A percentile compares a stretch with the other conserved stretches of the same genome.
Conservation (phyloP, 768 basidiomycete species). For the Russula griseocarnosa region DNA sequence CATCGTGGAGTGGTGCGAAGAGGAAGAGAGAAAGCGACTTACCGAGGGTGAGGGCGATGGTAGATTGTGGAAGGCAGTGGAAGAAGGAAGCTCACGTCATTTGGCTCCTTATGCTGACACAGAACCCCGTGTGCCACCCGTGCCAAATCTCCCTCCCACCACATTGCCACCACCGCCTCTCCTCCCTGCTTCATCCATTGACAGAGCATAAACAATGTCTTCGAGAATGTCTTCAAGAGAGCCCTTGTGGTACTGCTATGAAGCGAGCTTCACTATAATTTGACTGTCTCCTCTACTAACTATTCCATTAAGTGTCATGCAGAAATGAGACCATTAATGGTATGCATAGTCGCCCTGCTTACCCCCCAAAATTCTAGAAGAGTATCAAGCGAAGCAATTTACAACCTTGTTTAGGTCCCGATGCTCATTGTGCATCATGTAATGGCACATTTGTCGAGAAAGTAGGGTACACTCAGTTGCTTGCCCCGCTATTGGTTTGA, state of each 20-base stretch:
- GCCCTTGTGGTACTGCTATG: conserved; percentile 76
- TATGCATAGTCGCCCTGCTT: conserved; percentile 33
- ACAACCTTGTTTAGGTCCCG: conserved; percentile 48
- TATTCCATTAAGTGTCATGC: conserved; percentile 61
- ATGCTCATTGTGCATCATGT: conserved; percentile 82
- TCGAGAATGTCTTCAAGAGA: conserved; percentile 69
- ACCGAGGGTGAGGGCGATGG: neutral
- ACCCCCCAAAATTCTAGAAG: conserved; percentile 18
- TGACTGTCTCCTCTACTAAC: conserved; percentile 12
- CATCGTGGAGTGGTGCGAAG: conserved; percentile 37
- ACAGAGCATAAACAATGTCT: conserved; percentile 48
- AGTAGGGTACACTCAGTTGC: conserved; percentile 38
- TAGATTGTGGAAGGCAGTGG: neutral
- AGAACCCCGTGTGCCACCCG: neutral
- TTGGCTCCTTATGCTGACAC: conserved; percentile 1
- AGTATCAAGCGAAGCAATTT: neutral
- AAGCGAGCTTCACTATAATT: conserved; percentile 41
- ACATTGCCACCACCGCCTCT: conserved; percentile 24
- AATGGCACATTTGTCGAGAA: conserved; percentile 79
- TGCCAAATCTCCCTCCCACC: neutral
- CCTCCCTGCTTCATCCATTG: conserved; percentile 20
- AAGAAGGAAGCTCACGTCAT: conserved; percentile 19
- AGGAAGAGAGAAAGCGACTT: neutral
- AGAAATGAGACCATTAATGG: conserved; percentile 87
- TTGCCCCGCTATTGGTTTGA: neutral